Evolutionary conservation across 164 flowering plant species (phyloP).

Genomic region (Houttuynia cordata): DNA sequence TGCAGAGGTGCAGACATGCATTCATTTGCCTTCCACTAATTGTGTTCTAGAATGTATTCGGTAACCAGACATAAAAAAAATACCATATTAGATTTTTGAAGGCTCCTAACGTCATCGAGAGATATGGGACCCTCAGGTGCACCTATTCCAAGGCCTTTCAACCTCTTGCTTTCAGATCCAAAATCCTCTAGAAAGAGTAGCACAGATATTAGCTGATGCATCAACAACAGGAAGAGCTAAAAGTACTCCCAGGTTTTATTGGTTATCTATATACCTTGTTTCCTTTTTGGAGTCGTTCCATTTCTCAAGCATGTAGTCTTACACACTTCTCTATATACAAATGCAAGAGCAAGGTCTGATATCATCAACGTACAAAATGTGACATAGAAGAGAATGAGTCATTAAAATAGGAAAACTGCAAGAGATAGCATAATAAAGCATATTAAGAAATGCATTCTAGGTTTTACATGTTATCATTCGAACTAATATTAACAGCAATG

Average conservation of each 20-base stretch:
- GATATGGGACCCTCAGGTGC: slow-evolving; percentile 93
- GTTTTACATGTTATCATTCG: too few relatives aligned
- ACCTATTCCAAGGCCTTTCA: slow-evolving; percentile 87
- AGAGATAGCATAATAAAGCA: neutral
- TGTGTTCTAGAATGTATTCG: too few relatives aligned
- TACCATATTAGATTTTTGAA: slow-evolving; percentile 92
- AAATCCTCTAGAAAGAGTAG: slow-evolving; percentile 30
- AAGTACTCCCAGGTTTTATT: neutral
- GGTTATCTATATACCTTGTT: slow-evolving; percentile 43
- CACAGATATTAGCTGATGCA: neutral
- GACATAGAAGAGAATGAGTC: neutral
- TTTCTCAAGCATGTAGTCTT: slow-evolving; percentile 17
- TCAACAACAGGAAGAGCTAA: neutral
- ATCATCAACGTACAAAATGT: slow-evolving; percentile 6
- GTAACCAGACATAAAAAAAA: neutral
- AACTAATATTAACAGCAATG: too few relatives aligned
- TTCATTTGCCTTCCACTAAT: neutral
- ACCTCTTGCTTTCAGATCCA: slow-evolving; percentile 55
- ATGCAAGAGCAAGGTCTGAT: slow-evolving; percentile 69
- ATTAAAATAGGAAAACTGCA: neutral
- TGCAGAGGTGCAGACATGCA: neutral
- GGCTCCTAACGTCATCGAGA: slow-evolving; percentile 92
- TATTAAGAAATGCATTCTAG: neutral
- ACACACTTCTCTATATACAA: slow-evolving; percentile 71
- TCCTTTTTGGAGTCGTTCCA: slow-evolving; percentile 47